Base-by-base conservation (phyloP, 768 basidiomycete species). In the Coprinopsis strossmayeri region DNA sequence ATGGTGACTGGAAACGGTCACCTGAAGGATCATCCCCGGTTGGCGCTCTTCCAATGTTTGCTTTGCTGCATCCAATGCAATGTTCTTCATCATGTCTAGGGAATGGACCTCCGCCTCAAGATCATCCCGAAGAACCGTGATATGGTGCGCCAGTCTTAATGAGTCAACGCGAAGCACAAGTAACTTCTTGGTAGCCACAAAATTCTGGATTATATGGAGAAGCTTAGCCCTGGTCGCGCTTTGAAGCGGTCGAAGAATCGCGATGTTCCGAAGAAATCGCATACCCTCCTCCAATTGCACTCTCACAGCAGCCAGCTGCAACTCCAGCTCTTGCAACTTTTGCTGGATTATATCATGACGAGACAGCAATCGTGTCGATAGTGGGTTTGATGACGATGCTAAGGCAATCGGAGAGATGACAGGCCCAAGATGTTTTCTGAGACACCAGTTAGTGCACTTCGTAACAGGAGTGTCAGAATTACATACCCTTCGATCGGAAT, bases 241-340 rank as follows among this genome's bases (percentile, higher is more conserved):
- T 59, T 85, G 89, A 64, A 98, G 94, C 2, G 96, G 94, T 13
- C 90, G 86, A 32, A 97, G 73, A 35, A 87, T 78, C 1, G 84
- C 84, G 18, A 97, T 74, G 57, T 94, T 95, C 34, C 87, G 83
- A 18, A 86, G 78, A 35, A 85, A 69, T 15, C 84, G 81, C 61
- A 93, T 65, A 53, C 86, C 78, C 9, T 75, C 64, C 42, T 86
- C 80, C 20, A 95, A 80, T 51, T 78, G 74, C 1, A 72, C 60
- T 52, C 82, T 78, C 23, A 72, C 69, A 1, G 69, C 62, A 13
- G 67, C 61, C 46, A 91, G 78, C 50, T 71, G 74, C 15, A 68
- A 62, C 39, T 91, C 80, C 50, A 96, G 64, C 40, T 85, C 78
- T 28, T 67, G 64, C 23, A 95, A 74, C 59, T 84, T 84, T 25